A percentile compares a stretch with the other conserved stretches of the same genome.
Evolutionary conservation across 2,329 filamentous ascomycete genomes (phyloP).

Genomic region (Talaromyces pinophilus): DNA sequence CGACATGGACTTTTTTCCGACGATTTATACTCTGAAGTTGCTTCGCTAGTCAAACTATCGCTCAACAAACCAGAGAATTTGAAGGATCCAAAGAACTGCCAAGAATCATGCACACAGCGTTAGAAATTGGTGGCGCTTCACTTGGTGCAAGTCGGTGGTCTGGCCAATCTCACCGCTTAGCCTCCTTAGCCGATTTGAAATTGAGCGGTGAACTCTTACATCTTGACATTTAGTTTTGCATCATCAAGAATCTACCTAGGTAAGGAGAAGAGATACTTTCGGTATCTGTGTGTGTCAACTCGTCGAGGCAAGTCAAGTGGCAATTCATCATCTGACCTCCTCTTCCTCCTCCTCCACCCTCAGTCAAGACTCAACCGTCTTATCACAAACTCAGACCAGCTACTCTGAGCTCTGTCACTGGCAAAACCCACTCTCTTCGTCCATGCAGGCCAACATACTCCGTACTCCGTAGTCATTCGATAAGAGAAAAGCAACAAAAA

Average conservation of each 20-base stretch:
- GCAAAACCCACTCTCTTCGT: not conserved
- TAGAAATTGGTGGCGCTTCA: constrained; percentile 1
- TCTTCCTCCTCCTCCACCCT: not conserved
- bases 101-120: not conserved
- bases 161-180: constrained; percentile 16
- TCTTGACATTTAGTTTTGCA: not conserved
- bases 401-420: not conserved
- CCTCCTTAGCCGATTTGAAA: not conserved
- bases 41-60: constrained; percentile 2
- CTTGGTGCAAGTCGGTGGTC: not conserved
- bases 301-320: not conserved
- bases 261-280: not conserved
- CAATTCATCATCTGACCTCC: not conserved
- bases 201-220: not conserved
- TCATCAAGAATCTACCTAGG: not conserved
- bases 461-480: not conserved
- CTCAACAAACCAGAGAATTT: not conserved
- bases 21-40: not conserved
- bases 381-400: not conserved
- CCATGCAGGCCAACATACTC: not conserved
- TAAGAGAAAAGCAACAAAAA: not conserved
- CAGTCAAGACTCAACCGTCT: not conserved
- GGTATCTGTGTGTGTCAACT: not conserved
- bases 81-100: not conserved
- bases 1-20: constrained; percentile 17